Conservation (phyloP, 805 yeast genomes). For the Citeromyces nyonsensis region DNA sequence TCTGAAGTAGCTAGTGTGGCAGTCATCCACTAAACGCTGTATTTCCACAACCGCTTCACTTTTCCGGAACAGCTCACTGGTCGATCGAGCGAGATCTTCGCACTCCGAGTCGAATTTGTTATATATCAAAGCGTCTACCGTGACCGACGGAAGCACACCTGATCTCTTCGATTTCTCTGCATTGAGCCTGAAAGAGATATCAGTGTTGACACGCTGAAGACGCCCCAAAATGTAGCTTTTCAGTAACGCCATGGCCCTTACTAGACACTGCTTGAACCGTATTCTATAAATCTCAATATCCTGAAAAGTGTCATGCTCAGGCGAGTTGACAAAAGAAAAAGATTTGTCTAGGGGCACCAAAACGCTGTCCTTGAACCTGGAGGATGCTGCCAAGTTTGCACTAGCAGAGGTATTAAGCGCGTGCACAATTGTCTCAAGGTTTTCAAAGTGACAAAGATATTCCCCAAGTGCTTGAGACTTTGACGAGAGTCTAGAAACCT, state of each 20-base stretch:
- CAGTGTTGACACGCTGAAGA: too few species aligned
- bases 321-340: constrained; percentile 36
- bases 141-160: constrained; percentile 12
- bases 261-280: constrained; percentile 71
- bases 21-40: constrained; percentile 51
- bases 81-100: constrained; percentile 6
- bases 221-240: constrained; percentile 39
- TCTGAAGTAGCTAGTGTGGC: constrained; percentile 46
- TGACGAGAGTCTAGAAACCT: too few species aligned
- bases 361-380: constrained; percentile 33
- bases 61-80: constrained; percentile 12
- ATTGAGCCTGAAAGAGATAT: too few species aligned
- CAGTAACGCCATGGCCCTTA: constrained; percentile 63
- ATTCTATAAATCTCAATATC: constrained; percentile 56
- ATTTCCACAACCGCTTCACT: constrained; percentile 20
- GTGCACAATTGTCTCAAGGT: constrained; percentile 54
- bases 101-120: constrained; percentile 36
- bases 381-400: constrained; percentile 51
- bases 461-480: too few species aligned
- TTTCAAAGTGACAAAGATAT: constrained; percentile 27
- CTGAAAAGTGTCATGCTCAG: constrained; percentile 34
- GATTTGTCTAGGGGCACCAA: constrained; percentile 52
- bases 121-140: constrained; percentile 50
- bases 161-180: too few species aligned
- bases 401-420: constrained; percentile 47